Base-by-base conservation (phyloP, 2,329 filamentous ascomycete genomes). In the Talaromyces verruculosus region DNA sequence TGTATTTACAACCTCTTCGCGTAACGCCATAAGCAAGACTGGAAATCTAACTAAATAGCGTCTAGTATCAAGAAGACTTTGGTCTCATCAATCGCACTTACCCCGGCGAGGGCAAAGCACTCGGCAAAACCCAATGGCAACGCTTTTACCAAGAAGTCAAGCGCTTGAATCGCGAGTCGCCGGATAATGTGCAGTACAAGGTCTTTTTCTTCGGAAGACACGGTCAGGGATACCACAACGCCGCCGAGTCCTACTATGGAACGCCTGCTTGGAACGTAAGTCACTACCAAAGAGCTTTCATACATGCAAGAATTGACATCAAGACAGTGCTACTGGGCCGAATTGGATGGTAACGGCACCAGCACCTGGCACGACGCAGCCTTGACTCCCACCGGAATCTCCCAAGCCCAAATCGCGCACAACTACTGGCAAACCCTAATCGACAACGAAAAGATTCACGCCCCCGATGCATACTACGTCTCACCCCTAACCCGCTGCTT, bases 201-300 rank as follows among this genome's bases (percentile, higher is more conserved):
- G 77, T 89, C 2, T 74, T 89, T 30, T 87, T 84, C 73, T 74
- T 87, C 60, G 86, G 84, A 41, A 82, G 87, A 30, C 87, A 89
- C 71, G 87, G 87, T 19, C 82, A 88, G 72, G 86, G 86, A 10
- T 84, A 78, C 70, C 84, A 88, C 74, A 89, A 88, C 69, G 84
- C 84, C 10, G 86, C 85, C 1, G 83, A 88, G 71, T 72, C 77
- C 1, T 84, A 79, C 69, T 88, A 87, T 68, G 86, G 86, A 45
- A 88, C 85, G 0, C 79, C 82, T 3, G 84, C 82, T 0, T 88
- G 86, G 87, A 85, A 89, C 72, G 83, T 84, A 74, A 63, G 81
- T 77, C 7, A 19, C 41, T n/a, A 43, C 41, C 6, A 43, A 43
- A 43, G 6, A 7, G 41, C 17, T 43, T 19, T 8, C 17, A 43